A percentile compares a stretch with the other conserved stretches of the same genome.
These are phyloP conservation scores for Coemansia sp. DNA, from an alignment of 192 early-diverging fungal species.

Conservation along the genomic window DNA sequence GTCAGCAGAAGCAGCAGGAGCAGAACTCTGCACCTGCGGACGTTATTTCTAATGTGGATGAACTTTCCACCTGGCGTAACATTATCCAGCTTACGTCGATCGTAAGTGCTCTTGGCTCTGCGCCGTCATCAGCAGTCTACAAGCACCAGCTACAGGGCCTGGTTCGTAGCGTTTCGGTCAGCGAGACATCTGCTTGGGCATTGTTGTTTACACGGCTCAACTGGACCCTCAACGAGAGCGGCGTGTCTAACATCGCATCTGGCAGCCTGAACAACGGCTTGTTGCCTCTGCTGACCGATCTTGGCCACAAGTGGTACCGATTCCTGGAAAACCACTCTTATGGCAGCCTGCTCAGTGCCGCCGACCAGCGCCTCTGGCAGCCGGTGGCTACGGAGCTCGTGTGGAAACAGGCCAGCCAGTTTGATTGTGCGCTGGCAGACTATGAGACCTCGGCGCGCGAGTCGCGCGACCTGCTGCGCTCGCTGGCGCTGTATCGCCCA, in stretches of 20 bases:
- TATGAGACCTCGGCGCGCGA: background rate
- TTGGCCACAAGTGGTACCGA: constrained; percentile 18
- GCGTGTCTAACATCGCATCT: no score
- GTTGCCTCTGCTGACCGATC: constrained; percentile 27
- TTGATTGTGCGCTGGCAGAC: constrained; percentile 17
- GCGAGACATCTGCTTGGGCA: constrained; percentile 20
- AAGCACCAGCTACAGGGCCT: background rate
- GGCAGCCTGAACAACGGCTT: background rate
- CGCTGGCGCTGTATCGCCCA: constrained; percentile 12
- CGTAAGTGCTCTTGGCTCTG: constrained; percentile 7
- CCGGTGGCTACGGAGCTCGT: constrained; percentile 36
- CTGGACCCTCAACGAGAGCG: constrained; percentile 27
- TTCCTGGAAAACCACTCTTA: background rate
- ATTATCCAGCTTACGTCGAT: constrained; percentile 4
- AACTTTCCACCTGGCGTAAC: constrained; percentile 18
- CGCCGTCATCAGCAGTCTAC: background rate
- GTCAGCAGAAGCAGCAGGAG: background rate
- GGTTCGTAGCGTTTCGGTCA: background rate
- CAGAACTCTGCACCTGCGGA: constrained; percentile 2
- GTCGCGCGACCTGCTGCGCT: constrained; percentile 13
- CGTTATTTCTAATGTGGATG: constrained; percentile 15
- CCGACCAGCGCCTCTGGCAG: constrained; percentile 9
- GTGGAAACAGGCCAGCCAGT: constrained; percentile 11
- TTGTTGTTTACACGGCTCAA: constrained; percentile 22
- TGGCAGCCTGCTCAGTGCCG: constrained; percentile 1